Evolutionary conservation across 2,329 filamentous ascomycete genomes (phyloP).

Genomic region (Teratosphaeria destructans): DNA sequence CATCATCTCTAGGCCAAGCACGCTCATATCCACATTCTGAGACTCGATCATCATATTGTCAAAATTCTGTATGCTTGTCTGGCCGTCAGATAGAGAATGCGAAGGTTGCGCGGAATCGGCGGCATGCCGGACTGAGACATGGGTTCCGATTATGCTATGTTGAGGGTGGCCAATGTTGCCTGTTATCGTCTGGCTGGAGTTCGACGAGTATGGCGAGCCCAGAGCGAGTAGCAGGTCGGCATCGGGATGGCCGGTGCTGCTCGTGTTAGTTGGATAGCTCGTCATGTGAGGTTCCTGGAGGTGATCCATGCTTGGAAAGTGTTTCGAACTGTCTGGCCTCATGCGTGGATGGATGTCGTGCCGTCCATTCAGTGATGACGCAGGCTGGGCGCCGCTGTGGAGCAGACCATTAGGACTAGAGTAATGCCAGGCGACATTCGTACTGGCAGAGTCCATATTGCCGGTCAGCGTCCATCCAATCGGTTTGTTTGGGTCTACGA

Average conservation of each 20-base stretch:
- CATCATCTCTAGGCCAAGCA: slow-evolving; percentile 58
- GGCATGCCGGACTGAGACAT: not conserved
- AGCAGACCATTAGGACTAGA: slow-evolving; percentile 38
- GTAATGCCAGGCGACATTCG: slow-evolving; percentile 73
- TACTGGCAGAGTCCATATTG: slow-evolving; percentile 74
- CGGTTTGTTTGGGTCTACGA: slow-evolving; percentile 43
- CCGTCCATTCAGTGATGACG: not conserved
- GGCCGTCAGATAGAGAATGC: not conserved
- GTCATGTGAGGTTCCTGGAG: not conserved
- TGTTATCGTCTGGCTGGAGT: not conserved
- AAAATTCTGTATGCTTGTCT: slow-evolving; percentile 16
- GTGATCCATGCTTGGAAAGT: not conserved
- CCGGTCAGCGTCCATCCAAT: slow-evolving; percentile 75
- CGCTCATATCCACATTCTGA: slow-evolving; percentile 65
- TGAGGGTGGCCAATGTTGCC: not conserved
- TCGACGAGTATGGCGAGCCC: slow-evolving; percentile 31
- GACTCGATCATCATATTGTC: slow-evolving; percentile 60
- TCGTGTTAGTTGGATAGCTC: not conserved
- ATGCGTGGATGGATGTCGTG: not conserved
- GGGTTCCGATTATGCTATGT: not conserved
- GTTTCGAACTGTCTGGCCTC: not conserved
- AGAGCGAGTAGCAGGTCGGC: slow-evolving; percentile 34
- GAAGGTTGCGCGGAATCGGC: too few species aligned
- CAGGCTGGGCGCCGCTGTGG: slow-evolving; percentile 11
- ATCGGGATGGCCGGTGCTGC: slow-evolving; percentile 4